These are phyloP conservation scores for Trametes punicea DNA, from an alignment of 768 basidiomycete species.

Conservation along the genomic window DNA sequence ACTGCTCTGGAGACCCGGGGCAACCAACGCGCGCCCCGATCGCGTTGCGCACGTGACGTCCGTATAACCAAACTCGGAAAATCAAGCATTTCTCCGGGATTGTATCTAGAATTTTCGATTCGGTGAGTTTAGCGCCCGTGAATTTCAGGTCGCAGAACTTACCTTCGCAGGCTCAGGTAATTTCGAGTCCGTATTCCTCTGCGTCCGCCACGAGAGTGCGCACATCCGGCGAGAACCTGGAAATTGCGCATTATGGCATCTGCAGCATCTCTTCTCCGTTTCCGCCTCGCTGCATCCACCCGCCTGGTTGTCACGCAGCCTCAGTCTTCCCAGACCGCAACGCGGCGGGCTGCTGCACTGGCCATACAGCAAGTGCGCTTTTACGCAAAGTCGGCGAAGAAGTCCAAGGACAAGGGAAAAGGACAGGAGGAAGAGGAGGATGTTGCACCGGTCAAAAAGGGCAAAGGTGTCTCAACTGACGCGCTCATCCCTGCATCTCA, in stretches of 20 bases:
- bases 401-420: conserved; percentile 8
- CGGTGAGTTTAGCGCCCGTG: too few relatives aligned
- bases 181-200: too few relatives aligned
- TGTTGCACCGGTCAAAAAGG: neutral
- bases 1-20: neutral
- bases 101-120: too few relatives aligned
- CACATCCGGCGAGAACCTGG: too few relatives aligned
- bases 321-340: neutral
- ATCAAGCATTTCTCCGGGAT: neutral
- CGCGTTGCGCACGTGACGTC: conserved; percentile 11
- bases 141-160: too few relatives aligned
- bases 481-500: conserved; percentile 67
- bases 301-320: neutral
- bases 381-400: conserved; percentile 17
- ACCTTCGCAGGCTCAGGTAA: too few relatives aligned
- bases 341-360: conserved; percentile 1
- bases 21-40: conserved; percentile 2
- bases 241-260: neutral
- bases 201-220: too few relatives aligned
- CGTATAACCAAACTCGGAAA: conserved; percentile 5
- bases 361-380: conserved; percentile 4
- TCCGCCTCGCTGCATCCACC: neutral
- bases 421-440: conserved; percentile 1
- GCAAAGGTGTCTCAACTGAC: conserved; percentile 42
- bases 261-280: neutral